Evolutionary conservation across 1,284 basidiomycete species (phyloP), one percentile per base, ranked within the genome.

Genomic region (Cerioporus squamosus): DNA sequence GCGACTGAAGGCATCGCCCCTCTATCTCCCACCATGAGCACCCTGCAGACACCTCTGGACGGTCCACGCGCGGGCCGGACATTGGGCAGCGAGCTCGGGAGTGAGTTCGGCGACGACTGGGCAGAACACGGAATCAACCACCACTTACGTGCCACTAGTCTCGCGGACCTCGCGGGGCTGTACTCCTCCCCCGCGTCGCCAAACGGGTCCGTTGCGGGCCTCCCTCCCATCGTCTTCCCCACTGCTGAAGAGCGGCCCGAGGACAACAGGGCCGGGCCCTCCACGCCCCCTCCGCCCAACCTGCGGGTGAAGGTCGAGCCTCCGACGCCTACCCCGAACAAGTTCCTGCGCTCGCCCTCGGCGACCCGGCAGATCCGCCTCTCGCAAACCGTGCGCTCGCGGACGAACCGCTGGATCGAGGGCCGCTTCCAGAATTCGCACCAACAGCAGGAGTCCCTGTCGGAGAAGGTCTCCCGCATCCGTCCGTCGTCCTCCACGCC

Each of bases 51-150:
- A 15, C 61, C 66, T 20, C 23, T 59, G 8, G 66, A 67, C 9
- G 61, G 59, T 17, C 63, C 56, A 20, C 52, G 26, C 61, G 31
- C 55, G 20, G 60, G 64, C 1, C 80, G 74, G n/a, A 85, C 83
- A 0, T 76, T 90, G 0, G 81, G 82, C 38, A 82, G 79, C 55
- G 87, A 90, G 68, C 75, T 90, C 3, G 78, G 78, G 7, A 73
- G 69, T 46, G 72, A 77, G 51, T 77, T 69, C 59, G 77, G 75
- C 14, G 76, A 77, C 18, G 76, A 77, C 44, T 80, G 77, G 77
- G 74, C 74, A 46, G 66, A 70, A n/a, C 69, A 69, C 33, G 70
- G 72, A 2, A 71, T 68, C 24, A 77, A 77, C 52, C 72, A 79
- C 52, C 81, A 81, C 59, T 68, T 81, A 23, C 79, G 82, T 14